Percentiles rank a stretch among this genome's conserved stretches.
These are phyloP conservation scores for Lunularia cruciata DNA, from an alignment of 225 moss, liverwort and hornwort species.

Conservation along the genomic window DNA sequence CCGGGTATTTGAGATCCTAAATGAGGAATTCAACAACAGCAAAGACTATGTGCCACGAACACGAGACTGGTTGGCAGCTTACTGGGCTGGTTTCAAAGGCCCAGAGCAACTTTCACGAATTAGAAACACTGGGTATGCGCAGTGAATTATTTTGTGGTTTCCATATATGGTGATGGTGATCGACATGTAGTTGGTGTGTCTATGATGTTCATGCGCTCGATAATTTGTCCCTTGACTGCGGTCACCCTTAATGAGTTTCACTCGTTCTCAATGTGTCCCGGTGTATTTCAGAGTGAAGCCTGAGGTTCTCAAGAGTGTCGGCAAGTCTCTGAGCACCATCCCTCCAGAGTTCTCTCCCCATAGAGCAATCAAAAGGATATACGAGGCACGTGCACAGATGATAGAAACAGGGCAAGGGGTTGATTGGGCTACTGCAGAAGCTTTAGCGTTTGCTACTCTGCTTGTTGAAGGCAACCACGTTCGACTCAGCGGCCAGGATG, in stretches of 20 bases:
- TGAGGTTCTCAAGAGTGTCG: conserved; percentile 61
- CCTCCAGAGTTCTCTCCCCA: conserved; percentile 68
- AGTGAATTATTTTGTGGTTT: background rate
- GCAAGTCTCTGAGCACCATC: conserved; percentile 61
- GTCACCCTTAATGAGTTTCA: background rate
- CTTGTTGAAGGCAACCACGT: conserved; percentile 92
- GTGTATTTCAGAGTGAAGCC: conserved; percentile 64
- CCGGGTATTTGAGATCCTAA: conserved; percentile 58
- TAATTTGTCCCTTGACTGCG: background rate
- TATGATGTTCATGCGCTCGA: no score
- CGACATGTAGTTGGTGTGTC: no score
- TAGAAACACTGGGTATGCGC: conserved; percentile 71
- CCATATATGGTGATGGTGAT: no score
- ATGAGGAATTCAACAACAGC: conserved; percentile 79
- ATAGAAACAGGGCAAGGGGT: conserved; percentile 74
- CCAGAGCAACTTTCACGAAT: conserved; percentile 84
- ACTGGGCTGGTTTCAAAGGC: conserved; percentile 88
- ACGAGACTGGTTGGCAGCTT: conserved; percentile 85
- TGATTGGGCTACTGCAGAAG: conserved; percentile 95
- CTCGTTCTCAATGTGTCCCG: background rate
- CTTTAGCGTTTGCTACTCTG: conserved; percentile 82
- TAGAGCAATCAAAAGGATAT: conserved; percentile 78
- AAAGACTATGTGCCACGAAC: conserved; percentile 76
- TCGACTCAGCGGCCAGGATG: conserved; percentile 93
- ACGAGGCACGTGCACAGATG: conserved; percentile 70